A percentile compares a stretch with the other conserved stretches of the same genome.
Evolutionary conservation across 352 stramenopile species (phyloP).

Genomic region (Elongisporangium anandrum): DNA sequence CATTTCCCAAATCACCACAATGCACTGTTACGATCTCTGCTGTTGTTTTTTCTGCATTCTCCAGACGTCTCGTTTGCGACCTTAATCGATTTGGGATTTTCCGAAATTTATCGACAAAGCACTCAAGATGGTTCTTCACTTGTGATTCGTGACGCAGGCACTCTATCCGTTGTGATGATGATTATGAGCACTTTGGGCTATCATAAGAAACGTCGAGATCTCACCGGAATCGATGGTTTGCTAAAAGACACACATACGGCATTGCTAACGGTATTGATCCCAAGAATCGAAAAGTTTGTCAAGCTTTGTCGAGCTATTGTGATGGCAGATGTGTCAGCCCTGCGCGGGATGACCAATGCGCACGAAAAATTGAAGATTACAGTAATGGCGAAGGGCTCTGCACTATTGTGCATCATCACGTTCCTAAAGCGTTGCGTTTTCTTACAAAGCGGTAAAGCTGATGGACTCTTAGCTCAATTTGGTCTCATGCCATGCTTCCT

Average conservation of each 20-base stretch:
- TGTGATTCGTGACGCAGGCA: constrained; percentile 70
- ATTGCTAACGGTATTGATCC: constrained; percentile 45
- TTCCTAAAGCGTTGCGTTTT: constrained; percentile 84
- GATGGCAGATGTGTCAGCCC: constrained; percentile 34
- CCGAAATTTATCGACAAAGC: constrained; percentile 70
- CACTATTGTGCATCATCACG: constrained; percentile 68
- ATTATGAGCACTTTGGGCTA: constrained; percentile 82
- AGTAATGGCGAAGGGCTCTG: constrained; percentile 63
- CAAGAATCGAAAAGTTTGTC: constrained; percentile 79
- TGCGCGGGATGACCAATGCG: constrained; percentile 40
- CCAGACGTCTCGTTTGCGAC: constrained; percentile 71
- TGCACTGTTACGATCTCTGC: constrained; percentile 73
- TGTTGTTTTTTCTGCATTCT: constrained; percentile 57
- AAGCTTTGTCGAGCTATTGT: constrained; percentile 68
- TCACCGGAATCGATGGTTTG: constrained; percentile 61
- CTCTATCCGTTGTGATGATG: constrained; percentile 86
- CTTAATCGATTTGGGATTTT: constrained; percentile 75
- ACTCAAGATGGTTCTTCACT: constrained; percentile 47
- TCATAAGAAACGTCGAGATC: constrained; percentile 79
- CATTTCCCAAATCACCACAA: constrained; percentile 78
- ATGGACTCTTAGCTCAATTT: constrained; percentile 64
- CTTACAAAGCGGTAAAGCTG: constrained; percentile 65
- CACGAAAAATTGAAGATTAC: constrained; percentile 33
- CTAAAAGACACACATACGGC: constrained; percentile 42
- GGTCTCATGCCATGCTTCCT: constrained; percentile 82